Base-by-base conservation (phyloP, 805 yeast species). In the Cyberlindnera misumaiensis region DNA sequence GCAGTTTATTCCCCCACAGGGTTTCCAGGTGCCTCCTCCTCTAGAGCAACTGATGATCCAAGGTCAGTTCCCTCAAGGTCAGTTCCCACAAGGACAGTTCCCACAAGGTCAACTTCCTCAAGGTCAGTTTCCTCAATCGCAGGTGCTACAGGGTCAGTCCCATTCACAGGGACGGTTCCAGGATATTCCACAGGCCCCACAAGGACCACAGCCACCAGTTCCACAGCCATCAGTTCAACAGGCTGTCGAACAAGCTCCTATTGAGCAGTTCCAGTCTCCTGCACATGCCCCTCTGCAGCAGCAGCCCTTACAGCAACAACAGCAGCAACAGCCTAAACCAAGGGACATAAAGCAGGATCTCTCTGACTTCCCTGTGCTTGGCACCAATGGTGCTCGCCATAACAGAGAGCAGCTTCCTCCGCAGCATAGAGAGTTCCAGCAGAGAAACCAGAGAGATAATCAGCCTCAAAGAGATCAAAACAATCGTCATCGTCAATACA, bases 321-420 rank as follows among this genome's bases (percentile, higher is more conserved):
- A 40, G 27, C 48, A 42, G 37, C 48, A 34, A 31, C 41, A 28
- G 9, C 41, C 33, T 4, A 46, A 42, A 12, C 45, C 38, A 11
- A 43, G 26, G 16, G 27, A 25, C 15, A 41, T 34, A 32, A 31
- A 36, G 14, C 44, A 42, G 10, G 48, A 69, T 46, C 50, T 66
- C 37, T 63, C 75, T 11, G 68, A 68, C 35, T 72, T 71, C 51
- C 77, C 77, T 6, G 73, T 70, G 12, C 61, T 72, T 43, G 77
- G 77, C 24, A 20, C 24, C 24, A 20, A 20, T 20, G 24, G 24
- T 8, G 24, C 24, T 20, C 24, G 24, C 24, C 24, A 8, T 8
- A 20, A 5, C 24, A 20, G 24, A 8, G 24, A 20, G 8, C 24
- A 20, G 8, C 24, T 20, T 20, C 24, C 24, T 8, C 24, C 24